Base-by-base conservation (phyloP, 1,284 basidiomycete genomes). In the Prillingera fragicola region DNA sequence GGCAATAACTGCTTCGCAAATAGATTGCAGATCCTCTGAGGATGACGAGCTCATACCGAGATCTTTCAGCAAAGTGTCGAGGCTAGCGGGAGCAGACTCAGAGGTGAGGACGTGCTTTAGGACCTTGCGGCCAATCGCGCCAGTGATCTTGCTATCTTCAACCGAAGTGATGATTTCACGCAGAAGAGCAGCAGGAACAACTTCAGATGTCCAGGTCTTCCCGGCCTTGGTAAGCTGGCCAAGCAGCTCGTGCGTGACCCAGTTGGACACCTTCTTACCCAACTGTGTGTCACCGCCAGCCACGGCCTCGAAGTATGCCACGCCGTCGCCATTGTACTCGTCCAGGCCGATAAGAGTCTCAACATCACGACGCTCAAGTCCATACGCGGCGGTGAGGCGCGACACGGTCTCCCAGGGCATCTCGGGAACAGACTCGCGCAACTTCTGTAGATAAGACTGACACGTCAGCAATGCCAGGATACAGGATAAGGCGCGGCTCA, bases 221-320 rank as follows among this genome's bases (percentile, higher is more conserved):
- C 75, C 76, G 13, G 79, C 74, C 29, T 78, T 76, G 1, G 82
- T 71, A 6, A 94, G 74, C 55, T 85, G 81, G 0, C 87, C 87
- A 7, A 91, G 72, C 0, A 92, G 74, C 50, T 91, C 87, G 56
- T 95, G 87, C 7, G 81, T 83, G 68, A 92, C 80, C 92, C 91
- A 96, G 65, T 96, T 96, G 22, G 84, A 78, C 6, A 83, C 86
- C 5, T 78, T 73, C 59, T 83, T 84, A 1, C 75, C 76, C 2
- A 64, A 38, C n/a, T 38, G 37, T 10, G 22, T 40, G 8, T 61
- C 52, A 5, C 33, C 37, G 1, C 51, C 54, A 5, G 33, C 49
- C 63, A 90, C 76, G 5, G 70, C 70, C 58, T 92, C 85, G 60
- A 91, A 94, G 69, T 84, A 94, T 3, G 74, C 71, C 2, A 90